Evolutionary conservation across 768 basidiomycete species (phyloP).

Genomic region (Phaeotremella fagi): DNA sequence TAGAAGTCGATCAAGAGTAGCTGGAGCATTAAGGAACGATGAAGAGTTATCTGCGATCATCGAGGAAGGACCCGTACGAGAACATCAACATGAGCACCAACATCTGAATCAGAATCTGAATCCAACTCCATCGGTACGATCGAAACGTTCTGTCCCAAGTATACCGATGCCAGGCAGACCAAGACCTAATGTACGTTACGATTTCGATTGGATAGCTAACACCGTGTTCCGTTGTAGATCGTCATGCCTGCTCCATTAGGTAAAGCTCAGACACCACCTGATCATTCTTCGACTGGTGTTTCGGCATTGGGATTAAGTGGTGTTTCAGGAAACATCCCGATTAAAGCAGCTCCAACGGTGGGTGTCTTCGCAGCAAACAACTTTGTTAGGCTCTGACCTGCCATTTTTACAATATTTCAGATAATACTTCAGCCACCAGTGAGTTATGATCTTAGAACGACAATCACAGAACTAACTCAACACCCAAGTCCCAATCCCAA

Average conservation of each 20-base stretch:
- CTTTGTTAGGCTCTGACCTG: not conserved
- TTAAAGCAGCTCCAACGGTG: constrained; percentile 31
- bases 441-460: no score
- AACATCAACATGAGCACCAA: no score
- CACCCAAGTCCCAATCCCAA: constrained; percentile 1
- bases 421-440: constrained; percentile 44
- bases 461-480: no score
- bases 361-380: constrained; percentile 5
- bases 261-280: not conserved
- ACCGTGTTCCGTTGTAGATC: no score
- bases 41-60: constrained; percentile 26
- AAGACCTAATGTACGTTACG: no score
- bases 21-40: constrained; percentile 36
- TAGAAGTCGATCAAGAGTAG: constrained; percentile 30
- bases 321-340: not conserved
- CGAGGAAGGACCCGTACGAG: constrained; percentile 16
- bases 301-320: constrained; percentile 28
- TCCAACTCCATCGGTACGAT: constrained; percentile 9
- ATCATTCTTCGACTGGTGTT: not conserved
- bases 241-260: constrained; percentile 34
- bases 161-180: no score
- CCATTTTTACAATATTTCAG: constrained; percentile 16
- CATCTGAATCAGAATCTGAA: no score
- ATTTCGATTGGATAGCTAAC: no score
- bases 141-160: no score